Evolutionary conservation across 1,284 basidiomycete species (phyloP), one percentile per base, ranked within the genome.

Genomic region (Malassezia arunalokei): DNA sequence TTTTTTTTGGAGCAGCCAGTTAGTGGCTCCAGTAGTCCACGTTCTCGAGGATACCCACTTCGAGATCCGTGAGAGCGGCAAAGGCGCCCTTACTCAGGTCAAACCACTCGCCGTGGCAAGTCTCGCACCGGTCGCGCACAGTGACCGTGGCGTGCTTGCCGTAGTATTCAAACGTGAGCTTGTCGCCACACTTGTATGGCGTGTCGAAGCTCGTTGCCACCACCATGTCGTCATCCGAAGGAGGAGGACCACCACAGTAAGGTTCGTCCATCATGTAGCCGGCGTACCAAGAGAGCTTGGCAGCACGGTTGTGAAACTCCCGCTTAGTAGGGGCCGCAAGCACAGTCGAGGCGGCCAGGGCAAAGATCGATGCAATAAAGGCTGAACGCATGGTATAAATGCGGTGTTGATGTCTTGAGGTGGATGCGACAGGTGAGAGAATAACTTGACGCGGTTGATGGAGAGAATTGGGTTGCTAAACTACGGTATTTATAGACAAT

Each of bases 141-240:
- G 33, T 64, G 8, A 59, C 66, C 0, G 55, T 51, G 3, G 66
- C 65, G 58, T 59, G 62, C 51, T 69, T 67, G 50, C 65, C 65
- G 15, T 42, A 52, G 48, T 58, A 61, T 47, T 59, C 58, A 5
- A 68, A 31, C 44, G 60, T 60, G 9, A 69, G 49, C 7, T 51
- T 57, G 44, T 71, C 68, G 32, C 66, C 65, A 39, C 68, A 71
- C 33, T 60, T 54, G 41, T 63, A 65, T 0, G 60, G 64, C 2
- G 56, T 62, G 49, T 61, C 55, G 46, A 53, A 15, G 39, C 57
- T 54, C 15, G 66, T 64, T 11, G 68, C 68, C 9, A 54, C 64
- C 8, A 70, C 49, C 40, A 59, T 37, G 30, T 60, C 60, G 14
- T 58, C 30, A 52, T 68, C 67, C 17, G 37, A 60, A 6, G 68